Evolutionary conservation across 768 basidiomycete species (phyloP).

Genomic region (Leucocoprinus sp.): DNA sequence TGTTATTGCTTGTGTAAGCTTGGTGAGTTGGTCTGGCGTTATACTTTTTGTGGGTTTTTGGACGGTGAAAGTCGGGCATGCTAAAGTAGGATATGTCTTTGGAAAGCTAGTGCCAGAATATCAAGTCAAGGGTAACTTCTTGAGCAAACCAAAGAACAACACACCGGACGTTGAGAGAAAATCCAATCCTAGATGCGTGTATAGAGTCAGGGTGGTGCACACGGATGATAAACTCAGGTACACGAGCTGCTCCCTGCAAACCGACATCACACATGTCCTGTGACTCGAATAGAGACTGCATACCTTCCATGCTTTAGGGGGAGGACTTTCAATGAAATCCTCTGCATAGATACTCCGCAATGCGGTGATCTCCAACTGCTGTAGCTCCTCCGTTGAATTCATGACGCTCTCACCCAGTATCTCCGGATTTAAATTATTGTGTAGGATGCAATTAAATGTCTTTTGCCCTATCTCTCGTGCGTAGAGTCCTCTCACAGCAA

Average conservation of each 20-base stretch:
- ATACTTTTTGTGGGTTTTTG: slow-evolving; percentile 60
- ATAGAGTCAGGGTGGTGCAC: slow-evolving; percentile 56
- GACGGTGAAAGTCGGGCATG: slow-evolving; percentile 59
- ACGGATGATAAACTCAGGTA: slow-evolving; percentile 72
- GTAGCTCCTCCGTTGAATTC: slow-evolving; percentile 68
- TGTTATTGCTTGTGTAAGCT: slow-evolving; percentile 52
- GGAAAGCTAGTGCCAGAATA: slow-evolving; percentile 45
- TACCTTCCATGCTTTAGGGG: slow-evolving; percentile 83
- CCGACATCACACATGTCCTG: not conserved
- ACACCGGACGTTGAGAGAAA: slow-evolving; percentile 67
- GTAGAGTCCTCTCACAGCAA: not conserved
- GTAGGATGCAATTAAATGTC: slow-evolving; percentile 12
- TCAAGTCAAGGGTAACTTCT: not conserved
- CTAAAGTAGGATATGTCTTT: slow-evolving; percentile 72
- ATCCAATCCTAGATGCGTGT: slow-evolving; percentile 48
- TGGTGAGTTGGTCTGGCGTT: slow-evolving; percentile 44
- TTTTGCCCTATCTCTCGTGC: not conserved
- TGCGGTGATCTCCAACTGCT: slow-evolving; percentile 63
- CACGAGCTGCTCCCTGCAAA: slow-evolving; percentile 51
- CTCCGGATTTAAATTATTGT: not conserved
- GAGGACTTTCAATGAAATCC: slow-evolving; percentile 65
- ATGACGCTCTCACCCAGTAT: slow-evolving; percentile 35
- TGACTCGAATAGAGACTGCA: slow-evolving; percentile 4
- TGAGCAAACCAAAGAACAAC: slow-evolving; percentile 16
- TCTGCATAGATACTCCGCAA: slow-evolving; percentile 75